Evolutionary conservation across 148 eudicot species (phyloP).

Genomic region (Heliosperma pusillum): DNA sequence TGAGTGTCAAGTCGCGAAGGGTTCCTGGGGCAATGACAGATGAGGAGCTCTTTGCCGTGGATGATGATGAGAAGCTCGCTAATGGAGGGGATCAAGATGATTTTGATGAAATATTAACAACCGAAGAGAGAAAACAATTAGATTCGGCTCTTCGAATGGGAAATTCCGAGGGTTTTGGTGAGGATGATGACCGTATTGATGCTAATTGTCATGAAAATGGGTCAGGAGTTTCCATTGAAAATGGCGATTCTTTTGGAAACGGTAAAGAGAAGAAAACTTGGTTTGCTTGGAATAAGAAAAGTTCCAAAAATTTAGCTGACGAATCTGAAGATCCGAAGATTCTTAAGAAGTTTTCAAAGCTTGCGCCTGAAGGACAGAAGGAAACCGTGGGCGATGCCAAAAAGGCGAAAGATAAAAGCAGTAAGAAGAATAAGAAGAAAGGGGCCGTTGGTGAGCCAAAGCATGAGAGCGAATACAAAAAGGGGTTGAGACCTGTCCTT

Average conservation of each 20-base stretch:
- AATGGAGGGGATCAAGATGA: conserved; percentile 65
- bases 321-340: conserved; percentile 57
- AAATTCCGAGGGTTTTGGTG: conserved; percentile 49
- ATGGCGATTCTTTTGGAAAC: conserved; percentile 50
- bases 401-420: conserved; percentile 55
- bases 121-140: conserved; percentile 73
- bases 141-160: conserved; percentile 79
- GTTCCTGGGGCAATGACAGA: conserved; percentile 96
- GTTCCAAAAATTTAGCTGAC: conserved; percentile 47
- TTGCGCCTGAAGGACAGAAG: conserved; percentile 51
- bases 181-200: conserved; percentile 52
- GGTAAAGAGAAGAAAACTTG: conserved; percentile 74
- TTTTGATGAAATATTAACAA: conserved; percentile 69
- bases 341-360: conserved; percentile 63
- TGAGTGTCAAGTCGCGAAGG: conserved; percentile 87
- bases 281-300: conserved; percentile 85
- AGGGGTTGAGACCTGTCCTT: conserved; percentile 82
- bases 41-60: conserved; percentile 77
- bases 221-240: conserved; percentile 40
- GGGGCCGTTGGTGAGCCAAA: conserved; percentile 50
- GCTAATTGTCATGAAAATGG: conserved; percentile 45
- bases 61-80: conserved; percentile 52
- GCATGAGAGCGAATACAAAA: conserved; percentile 81
- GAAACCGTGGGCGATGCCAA: conserved; percentile 47
- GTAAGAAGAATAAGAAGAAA: conserved; percentile 86